A percentile compares a stretch with the other conserved stretches of the same genome.
phyloP scores from a whole-genome alignment of 2,329 filamentous ascomycete species.

The Arthroderma sp. region DNA sequence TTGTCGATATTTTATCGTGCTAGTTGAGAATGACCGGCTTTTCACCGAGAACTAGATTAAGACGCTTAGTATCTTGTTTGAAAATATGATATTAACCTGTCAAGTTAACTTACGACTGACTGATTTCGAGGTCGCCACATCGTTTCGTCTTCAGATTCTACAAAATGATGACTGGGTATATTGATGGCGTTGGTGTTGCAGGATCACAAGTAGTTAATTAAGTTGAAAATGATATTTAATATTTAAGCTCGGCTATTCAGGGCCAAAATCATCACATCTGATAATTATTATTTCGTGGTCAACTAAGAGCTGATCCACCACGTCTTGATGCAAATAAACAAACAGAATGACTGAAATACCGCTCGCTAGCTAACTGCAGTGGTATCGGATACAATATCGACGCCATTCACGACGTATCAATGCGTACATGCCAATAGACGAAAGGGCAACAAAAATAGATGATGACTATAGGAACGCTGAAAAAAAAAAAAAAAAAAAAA shows the following conservation, averaged over 20 bases:
- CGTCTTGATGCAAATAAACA: background rate
- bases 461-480: background rate
- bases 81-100: background rate
- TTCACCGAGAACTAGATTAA: background rate
- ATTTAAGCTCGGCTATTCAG: background rate
- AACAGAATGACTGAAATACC: background rate
- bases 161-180: background rate
- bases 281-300: background rate
- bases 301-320: background rate
- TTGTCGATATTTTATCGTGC: slow-evolving; percentile 13
- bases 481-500: too few relatives aligned
- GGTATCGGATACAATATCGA: background rate
- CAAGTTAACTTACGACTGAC: background rate
- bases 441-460: background rate
- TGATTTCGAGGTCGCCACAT: background rate
- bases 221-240: background rate
- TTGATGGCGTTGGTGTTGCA: background rate
- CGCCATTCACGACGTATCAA: too few relatives aligned
- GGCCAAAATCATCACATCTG: background rate
- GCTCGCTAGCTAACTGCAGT: background rate
- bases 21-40: background rate
- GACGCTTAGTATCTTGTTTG: background rate
- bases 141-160: background rate
- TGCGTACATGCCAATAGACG: background rate
- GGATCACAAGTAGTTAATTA: background rate